Evolutionary conservation across 495 filamentous ascomycete species (phyloP).

Genomic region (Pyrenula massariospora): DNA sequence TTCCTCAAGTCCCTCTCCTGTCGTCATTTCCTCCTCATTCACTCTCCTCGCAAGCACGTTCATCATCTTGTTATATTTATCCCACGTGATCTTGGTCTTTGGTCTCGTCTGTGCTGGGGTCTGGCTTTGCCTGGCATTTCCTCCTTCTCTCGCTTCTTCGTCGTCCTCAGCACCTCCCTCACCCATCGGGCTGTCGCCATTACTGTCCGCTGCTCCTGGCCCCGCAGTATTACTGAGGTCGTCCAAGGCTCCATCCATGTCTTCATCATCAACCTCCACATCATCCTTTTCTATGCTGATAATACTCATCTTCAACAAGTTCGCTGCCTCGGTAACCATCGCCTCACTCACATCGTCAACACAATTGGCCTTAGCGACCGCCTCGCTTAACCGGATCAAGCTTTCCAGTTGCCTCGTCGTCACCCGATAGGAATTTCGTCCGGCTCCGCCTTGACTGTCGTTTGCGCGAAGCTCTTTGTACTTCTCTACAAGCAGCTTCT

Average conservation of each 20-base stretch:
- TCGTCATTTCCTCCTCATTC: conserved; percentile 58
- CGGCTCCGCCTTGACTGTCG: conserved; percentile 88
- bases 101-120: conserved; percentile 30
- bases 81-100: conserved; percentile 87
- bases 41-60: conserved; percentile 74
- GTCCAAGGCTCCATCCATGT: conserved; percentile 36
- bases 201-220: conserved; percentile 36
- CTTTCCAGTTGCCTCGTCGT: conserved; percentile 94
- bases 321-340: conserved; percentile 84
- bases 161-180: conserved; percentile 30
- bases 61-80: conserved; percentile 85
- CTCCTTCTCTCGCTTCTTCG: conserved; percentile 16
- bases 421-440: conserved; percentile 88
- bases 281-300: conserved; percentile 98
- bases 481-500: conserved; percentile 70
- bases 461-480: conserved; percentile 94
- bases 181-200: conserved; percentile 63
- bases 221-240: conserved; percentile 21
- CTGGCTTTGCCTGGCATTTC: conserved; percentile 16
- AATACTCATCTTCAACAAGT: conserved; percentile 82
- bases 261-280: conserved; percentile 86
- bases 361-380: conserved; percentile 94
- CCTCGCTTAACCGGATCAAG: conserved; percentile 87
- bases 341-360: conserved; percentile 77
- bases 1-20: conserved; percentile 81